phyloP scores from a whole-genome alignment of 2,329 filamentous ascomycete genomes.

The Fusarium aywerte region DNA sequence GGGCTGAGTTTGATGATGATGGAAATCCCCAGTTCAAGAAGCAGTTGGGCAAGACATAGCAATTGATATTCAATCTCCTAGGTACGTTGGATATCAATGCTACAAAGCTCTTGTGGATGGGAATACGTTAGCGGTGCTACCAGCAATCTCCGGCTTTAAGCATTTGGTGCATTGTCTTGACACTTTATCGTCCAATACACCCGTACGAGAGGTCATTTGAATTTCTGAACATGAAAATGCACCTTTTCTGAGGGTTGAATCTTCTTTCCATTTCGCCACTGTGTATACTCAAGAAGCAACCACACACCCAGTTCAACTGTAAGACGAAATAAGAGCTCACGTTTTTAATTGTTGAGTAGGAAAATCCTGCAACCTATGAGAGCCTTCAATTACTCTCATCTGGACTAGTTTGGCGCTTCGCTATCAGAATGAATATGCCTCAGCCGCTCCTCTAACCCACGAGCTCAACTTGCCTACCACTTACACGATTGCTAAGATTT shows the following conservation, averaged over 20 bases:
- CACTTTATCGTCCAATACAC: rapidly evolving
- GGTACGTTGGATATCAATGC: too few species aligned
- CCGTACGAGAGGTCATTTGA: neutral
- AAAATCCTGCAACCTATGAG: rapidly evolving
- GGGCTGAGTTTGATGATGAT: constrained; percentile 88
- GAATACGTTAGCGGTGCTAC: too few species aligned
- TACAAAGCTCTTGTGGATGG: neutral
- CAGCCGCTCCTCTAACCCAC: too few species aligned
- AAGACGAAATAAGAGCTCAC: too few species aligned
- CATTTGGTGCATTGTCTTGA: neutral
- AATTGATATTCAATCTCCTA: neutral
- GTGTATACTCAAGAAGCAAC: neutral
- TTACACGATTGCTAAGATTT: too few species aligned
- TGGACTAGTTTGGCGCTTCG: neutral
- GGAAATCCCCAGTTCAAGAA: constrained; percentile 69
- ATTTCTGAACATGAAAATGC: neutral
- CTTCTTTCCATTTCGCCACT: neutral
- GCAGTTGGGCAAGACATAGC: neutral
- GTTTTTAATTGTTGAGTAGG: rapidly evolving
- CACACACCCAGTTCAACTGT: too few species aligned
- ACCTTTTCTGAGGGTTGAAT: rapidly evolving
- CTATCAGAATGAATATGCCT: neutral
- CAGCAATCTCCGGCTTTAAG: neutral
- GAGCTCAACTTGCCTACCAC: neutral
- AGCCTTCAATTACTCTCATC: neutral